Evolutionary conservation across 305 asterid genomes (phyloP), one percentile per base, ranked within the genome.

Genomic region (Solanum aculeatissimum): DNA sequence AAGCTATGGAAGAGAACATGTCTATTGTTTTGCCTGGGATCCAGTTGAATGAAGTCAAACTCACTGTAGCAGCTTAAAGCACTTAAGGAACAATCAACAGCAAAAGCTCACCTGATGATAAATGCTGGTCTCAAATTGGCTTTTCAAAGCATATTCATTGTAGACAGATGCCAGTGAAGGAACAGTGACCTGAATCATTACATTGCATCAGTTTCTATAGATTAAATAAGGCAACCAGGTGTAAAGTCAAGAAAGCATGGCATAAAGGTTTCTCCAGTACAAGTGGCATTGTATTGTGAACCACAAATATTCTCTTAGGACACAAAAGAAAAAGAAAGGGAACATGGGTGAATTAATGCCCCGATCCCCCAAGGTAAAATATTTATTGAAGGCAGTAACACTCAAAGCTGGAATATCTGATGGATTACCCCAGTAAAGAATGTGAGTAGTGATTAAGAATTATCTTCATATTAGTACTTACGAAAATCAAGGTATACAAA

Each of bases 131-230:
- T 97, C 99, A 54, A 89, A 95, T 88, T 97, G 99, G 85, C 99
- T 97, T 90, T 97, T 97, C 89, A 97, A 86, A 81, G 99, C 99
- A 88, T 97, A 97, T 87, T 97, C 99, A 83, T 97, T 95, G 91
- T 88, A 97, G 83, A 97, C 99, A 43, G 99, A 97, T 60, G 99
- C 99, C 95, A 97, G 53, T 58, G 99, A 97, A 81, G 99, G 99
- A 89, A 97, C 93, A 83, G 98, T 92, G 47, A 97, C 97, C 98
- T 97, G 97, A 79, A 55, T 81, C 42, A 68, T 58, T 51, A 83
- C 15, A 35, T 83, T 83, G 65, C 79, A 68, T 69, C 43, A 71
- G 78, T 83, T 86, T 43, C 84, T 74, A 81, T 77, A 19, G 27
- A 82, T 72, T 75, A 35, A 58, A 83, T 60, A 32, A 69, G 75